These are phyloP conservation scores for Candida mesenterica DNA, from an alignment of 1,139 yeast species.

Conservation along the genomic window DNA sequence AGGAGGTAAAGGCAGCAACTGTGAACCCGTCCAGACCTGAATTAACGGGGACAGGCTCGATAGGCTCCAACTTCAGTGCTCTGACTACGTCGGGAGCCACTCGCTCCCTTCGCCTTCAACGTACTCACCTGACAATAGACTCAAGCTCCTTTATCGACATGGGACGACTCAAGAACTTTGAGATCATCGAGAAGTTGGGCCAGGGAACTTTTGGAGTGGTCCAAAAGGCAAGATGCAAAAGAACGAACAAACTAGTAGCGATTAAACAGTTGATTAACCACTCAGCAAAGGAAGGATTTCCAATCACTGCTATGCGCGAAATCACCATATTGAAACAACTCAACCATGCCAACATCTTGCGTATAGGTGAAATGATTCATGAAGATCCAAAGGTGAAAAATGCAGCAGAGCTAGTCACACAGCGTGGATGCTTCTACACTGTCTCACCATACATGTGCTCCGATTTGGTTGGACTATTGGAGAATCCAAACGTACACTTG, in stretches of 20 bases:
- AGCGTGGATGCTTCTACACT: slow-evolving; percentile 67
- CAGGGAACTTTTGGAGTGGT: slow-evolving; percentile 53
- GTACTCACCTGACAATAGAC: neutral
- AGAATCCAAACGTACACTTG: slow-evolving; percentile 70
- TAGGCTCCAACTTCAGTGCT: no score
- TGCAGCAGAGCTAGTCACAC: slow-evolving; percentile 34
- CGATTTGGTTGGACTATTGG: slow-evolving; percentile 89
- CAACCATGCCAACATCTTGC: slow-evolving; percentile 68
- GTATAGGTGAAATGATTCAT: slow-evolving; percentile 78
- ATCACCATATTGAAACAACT: slow-evolving; percentile 77
- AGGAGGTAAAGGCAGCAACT: no score
- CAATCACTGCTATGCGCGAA: slow-evolving; percentile 93
- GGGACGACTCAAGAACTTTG: slow-evolving; percentile 6
- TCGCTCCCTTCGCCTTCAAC: neutral
- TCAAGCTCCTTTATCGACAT: slow-evolving; percentile 6
- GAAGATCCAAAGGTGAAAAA: slow-evolving; percentile 49
- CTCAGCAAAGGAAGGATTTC: slow-evolving; percentile 88
- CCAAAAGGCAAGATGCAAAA: slow-evolving; percentile 38
- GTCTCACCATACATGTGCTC: slow-evolving; percentile 93
- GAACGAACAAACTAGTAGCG: slow-evolving; percentile 38
- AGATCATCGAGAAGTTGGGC: slow-evolving; percentile 39
- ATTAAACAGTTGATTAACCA: slow-evolving; percentile 81
- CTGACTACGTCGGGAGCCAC: no score
- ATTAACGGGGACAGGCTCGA: no score
- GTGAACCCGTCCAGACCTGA: no score